These are phyloP conservation scores for Talaromyces adpressus DNA, from an alignment of 495 filamentous ascomycete species.

Conservation along the genomic window DNA sequence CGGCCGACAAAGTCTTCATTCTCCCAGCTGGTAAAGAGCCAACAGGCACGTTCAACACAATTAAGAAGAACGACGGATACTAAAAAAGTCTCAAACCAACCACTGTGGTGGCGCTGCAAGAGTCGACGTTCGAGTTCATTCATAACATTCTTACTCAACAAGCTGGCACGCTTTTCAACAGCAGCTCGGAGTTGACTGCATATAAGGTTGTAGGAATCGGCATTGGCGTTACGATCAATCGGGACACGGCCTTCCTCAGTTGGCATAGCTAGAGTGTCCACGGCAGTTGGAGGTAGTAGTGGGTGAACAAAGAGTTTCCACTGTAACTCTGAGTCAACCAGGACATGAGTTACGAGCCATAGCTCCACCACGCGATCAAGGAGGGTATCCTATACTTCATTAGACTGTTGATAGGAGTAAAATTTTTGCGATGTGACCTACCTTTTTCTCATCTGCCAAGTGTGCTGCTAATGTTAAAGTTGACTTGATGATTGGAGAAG, in stretches of 20 bases:
- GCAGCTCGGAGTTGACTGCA: constrained; percentile 67
- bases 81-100: constrained; percentile 68
- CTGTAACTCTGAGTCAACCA: constrained; percentile 57
- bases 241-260: constrained; percentile 38
- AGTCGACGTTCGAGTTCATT: constrained; percentile 68
- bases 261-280: constrained; percentile 31
- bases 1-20: constrained; percentile 43
- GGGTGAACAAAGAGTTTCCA: constrained; percentile 58
- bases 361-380: constrained; percentile 64
- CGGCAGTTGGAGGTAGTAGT: constrained; percentile 34
- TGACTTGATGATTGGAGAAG: constrained; percentile 59
- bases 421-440: constrained; percentile 10
- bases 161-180: constrained; percentile 62
- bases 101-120: constrained; percentile 64
- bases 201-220: constrained; percentile 45
- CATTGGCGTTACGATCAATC: constrained; percentile 36
- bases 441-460: constrained; percentile 47
- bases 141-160: constrained; percentile 60
- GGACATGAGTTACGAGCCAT: constrained; percentile 68
- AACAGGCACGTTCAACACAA: constrained; percentile 77
- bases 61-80: constrained; percentile 67
- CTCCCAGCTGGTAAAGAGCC: constrained; percentile 71
- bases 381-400: constrained; percentile 42
- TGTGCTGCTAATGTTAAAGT: constrained; percentile 56
- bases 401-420: neutral